Evolutionary conservation across 2,329 filamentous ascomycete genomes (phyloP), one percentile per base, ranked within the genome.

Genomic region (Leptographium wingfieldii): DNA sequence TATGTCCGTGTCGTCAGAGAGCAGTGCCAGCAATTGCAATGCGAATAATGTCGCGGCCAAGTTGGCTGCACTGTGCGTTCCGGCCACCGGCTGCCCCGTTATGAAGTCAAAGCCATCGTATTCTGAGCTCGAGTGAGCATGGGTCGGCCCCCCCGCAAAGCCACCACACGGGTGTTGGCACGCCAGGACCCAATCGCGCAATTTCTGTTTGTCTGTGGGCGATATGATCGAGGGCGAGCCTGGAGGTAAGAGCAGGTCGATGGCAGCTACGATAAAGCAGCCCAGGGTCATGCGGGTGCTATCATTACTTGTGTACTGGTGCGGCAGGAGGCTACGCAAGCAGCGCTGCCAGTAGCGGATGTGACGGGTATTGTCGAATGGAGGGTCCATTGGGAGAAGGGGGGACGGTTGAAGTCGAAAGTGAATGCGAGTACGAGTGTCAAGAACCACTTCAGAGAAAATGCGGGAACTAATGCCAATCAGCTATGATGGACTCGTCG

Each of bases 271-370:
- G 65, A 87, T 92, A 77, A 99, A 96, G 76, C 87, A 95, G 65
- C 85, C 91, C 59, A 97, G 83, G 5, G 87, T 88, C 77, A 97
- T 87, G 67, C 94, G 91, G 68, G 87, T 92, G 66, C 90, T 90
- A 75, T 99, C 94, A 71, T 88, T 94, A 70, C 85, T 80, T 19
- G 89, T 95, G 76, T 97, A 99, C 63, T 83, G 80, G 54, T 85
- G 80, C 0, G 94, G 94, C 7, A 99, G 84, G 63, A 87, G 81
- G 29, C 86, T 87, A 70, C 87, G 87, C 65, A 94, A 81, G 71
- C 92, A 96, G 69, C 92, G 86, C 65, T 91, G 83, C 86, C 92
- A 99, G 80, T 96, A 99, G 69, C 87, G 90, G 70, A 94, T 77
- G 71, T 99, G 94, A 60, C 79, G 81, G 55, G 81, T 76, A 61